phyloP scores from a whole-genome alignment of 306 rosid species.

The Cotoneaster glaucophyllus region DNA sequence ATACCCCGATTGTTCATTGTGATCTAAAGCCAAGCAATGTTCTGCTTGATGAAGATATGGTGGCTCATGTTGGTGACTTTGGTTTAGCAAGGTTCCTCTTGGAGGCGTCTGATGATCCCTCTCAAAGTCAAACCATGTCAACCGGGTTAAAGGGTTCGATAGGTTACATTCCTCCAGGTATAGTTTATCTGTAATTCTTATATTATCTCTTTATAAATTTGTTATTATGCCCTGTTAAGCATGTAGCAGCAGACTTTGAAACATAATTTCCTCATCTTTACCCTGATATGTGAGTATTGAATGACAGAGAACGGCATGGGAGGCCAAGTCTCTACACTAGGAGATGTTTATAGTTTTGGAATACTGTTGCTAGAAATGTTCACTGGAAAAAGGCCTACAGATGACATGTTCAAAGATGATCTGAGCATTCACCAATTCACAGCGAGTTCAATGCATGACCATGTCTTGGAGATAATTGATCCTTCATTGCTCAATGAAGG shows the following conservation, averaged over 20 bases:
- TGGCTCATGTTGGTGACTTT: constrained; percentile 22
- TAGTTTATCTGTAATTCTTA: not conserved
- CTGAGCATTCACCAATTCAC: constrained; percentile 9
- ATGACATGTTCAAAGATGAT: constrained; percentile 8
- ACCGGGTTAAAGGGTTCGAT: constrained; percentile 15
- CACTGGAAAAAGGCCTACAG: constrained; percentile 10
- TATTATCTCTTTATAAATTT: too few species aligned
- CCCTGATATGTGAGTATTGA: not conserved
- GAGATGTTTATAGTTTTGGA: constrained; percentile 28
- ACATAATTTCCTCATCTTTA: too few species aligned
- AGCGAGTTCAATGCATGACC: not conserved
- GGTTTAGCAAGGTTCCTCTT: not conserved
- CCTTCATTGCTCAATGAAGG: constrained; percentile 8
- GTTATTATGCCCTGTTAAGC: too few species aligned
- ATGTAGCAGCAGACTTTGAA: too few species aligned
- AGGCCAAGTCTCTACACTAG: constrained; percentile 15
- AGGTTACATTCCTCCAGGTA: constrained; percentile 35
- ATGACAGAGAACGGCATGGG: constrained; percentile 23
- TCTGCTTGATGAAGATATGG: constrained; percentile 22
- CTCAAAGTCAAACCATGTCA: not conserved
- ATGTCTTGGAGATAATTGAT: constrained; percentile 31
- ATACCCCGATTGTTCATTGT: not conserved
- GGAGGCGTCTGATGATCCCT: not conserved
- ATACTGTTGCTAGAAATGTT: constrained; percentile 22
- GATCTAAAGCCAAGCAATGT: not conserved